Evolutionary conservation across 2,329 filamentous ascomycete genomes (phyloP).

Genomic region (Fusarium kyushuense): DNA sequence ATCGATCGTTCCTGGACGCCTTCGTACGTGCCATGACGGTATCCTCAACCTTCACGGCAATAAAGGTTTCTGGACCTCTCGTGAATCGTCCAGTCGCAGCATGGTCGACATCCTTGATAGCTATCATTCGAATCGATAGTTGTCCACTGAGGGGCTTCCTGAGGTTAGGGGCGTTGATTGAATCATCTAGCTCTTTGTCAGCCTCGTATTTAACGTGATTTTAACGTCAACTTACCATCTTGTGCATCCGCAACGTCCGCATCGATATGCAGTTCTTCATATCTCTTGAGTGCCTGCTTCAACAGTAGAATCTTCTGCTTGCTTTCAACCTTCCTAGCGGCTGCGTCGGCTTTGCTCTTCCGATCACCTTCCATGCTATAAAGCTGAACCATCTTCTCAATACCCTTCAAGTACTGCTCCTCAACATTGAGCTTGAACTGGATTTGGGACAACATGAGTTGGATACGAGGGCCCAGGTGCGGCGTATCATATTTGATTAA

Average conservation of each 20-base stretch:
- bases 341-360: slow-evolving; percentile 94
- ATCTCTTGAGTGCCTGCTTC: slow-evolving; percentile 95
- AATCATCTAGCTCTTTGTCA: slow-evolving; percentile 76
- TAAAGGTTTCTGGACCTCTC: slow-evolving; percentile 92
- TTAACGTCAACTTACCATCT: slow-evolving; percentile 73
- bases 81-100: slow-evolving; percentile 86
- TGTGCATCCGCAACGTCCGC: slow-evolving; percentile 81
- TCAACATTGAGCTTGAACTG: slow-evolving; percentile 99
- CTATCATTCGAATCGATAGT: slow-evolving; percentile 85
- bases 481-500: slow-evolving; percentile 98
- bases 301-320: slow-evolving; percentile 97
- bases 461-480: slow-evolving; percentile 94
- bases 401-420: slow-evolving; percentile 98
- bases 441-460: slow-evolving; percentile 98
- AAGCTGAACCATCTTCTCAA: slow-evolving; percentile 98
- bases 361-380: slow-evolving; percentile 98
- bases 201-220: slow-evolving; percentile 27
- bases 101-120: slow-evolving; percentile 95
- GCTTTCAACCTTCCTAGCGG: slow-evolving; percentile 89
- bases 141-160: slow-evolving; percentile 96
- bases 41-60: slow-evolving; percentile 97
- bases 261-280: slow-evolving; percentile 96
- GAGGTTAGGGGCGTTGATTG: slow-evolving; percentile 93
- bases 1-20: slow-evolving; percentile 85
- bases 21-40: slow-evolving; percentile 89